Conservation (phyloP, 495 filamentous ascomycete species). For the Podospora appendiculata region DNA sequence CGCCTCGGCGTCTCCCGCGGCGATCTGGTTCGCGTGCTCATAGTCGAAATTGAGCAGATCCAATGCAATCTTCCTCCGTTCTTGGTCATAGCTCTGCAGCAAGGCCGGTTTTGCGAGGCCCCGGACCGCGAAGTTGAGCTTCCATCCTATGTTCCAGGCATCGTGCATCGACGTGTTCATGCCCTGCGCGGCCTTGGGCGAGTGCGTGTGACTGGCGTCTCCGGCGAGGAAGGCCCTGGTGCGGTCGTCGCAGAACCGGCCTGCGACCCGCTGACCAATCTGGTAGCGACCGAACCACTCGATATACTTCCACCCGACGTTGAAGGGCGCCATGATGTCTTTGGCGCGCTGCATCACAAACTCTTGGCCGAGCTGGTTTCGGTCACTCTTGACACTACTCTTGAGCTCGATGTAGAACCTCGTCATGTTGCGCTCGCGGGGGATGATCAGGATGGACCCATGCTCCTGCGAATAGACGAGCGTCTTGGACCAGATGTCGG, state of each 20-base stretch:
- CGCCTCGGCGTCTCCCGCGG: slow-evolving; percentile 46
- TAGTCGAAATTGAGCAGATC: slow-evolving; percentile 64
- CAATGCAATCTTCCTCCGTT: slow-evolving; percentile 53
- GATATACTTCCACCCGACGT: slow-evolving; percentile 51
- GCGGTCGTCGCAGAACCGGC: slow-evolving; percentile 47
- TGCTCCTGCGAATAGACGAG: slow-evolving; percentile 49
- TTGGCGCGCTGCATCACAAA: slow-evolving; percentile 58
- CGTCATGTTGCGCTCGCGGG: slow-evolving; percentile 59
- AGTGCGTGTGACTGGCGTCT: slow-evolving; percentile 70
- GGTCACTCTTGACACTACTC: slow-evolving; percentile 40
- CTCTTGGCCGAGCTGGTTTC: slow-evolving; percentile 43
- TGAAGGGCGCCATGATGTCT: slow-evolving; percentile 56
- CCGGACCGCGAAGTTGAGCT: slow-evolving; percentile 54
- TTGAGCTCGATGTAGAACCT: slow-evolving; percentile 63
- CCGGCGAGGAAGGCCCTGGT: slow-evolving; percentile 61
- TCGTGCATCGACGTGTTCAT: slow-evolving; percentile 77
- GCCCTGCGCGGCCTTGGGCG: slow-evolving; percentile 70
- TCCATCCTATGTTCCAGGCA: slow-evolving; percentile 71
- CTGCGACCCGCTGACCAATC: slow-evolving; percentile 59
- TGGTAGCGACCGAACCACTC: slow-evolving; percentile 57
- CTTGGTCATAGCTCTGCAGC: slow-evolving; percentile 56
- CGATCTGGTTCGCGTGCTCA: slow-evolving; percentile 51
- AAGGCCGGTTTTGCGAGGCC: slow-evolving; percentile 45
- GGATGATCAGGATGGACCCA: slow-evolving; percentile 61
- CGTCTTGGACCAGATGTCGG: slow-evolving; percentile 64